phyloP scores from a whole-genome alignment of 2,329 filamentous ascomycete genomes.

The Chrysoporthe deuterocubensis region DNA sequence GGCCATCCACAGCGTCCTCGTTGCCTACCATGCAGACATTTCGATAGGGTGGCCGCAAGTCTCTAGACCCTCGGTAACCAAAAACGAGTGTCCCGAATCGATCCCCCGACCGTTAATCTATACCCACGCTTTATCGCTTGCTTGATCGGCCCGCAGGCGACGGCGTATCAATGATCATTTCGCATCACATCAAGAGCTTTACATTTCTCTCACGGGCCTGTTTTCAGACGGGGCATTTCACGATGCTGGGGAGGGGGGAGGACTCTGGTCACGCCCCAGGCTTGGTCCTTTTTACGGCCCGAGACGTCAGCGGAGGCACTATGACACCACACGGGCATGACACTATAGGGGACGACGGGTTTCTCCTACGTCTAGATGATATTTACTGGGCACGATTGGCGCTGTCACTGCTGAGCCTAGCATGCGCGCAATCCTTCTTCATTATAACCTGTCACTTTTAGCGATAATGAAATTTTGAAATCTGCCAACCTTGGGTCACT shows the following conservation, averaged over 20 bases:
- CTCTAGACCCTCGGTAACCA: not conserved
- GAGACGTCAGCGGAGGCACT: not conserved
- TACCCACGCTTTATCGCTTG: not conserved
- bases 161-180: not conserved
- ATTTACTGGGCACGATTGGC: not conserved
- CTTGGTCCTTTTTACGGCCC: not conserved
- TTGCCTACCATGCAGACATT: not conserved
- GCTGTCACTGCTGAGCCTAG: not conserved
- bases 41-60: not conserved
- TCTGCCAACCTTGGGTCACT: not conserved
- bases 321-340: slow-evolving; percentile 4
- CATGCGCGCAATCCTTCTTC: not conserved
- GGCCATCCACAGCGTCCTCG: not conserved
- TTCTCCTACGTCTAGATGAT: not conserved
- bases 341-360: not conserved
- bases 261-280: not conserved
- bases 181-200: not conserved
- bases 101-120: not conserved
- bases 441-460: not conserved
- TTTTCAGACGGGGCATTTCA: not conserved
- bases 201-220: not conserved
- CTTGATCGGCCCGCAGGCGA: not conserved
- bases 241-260: not conserved
- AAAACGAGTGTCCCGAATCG: not conserved
- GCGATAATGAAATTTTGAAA: not conserved